Conservation (phyloP, 768 basidiomycete genomes). For the Boletales sp. region DNA sequence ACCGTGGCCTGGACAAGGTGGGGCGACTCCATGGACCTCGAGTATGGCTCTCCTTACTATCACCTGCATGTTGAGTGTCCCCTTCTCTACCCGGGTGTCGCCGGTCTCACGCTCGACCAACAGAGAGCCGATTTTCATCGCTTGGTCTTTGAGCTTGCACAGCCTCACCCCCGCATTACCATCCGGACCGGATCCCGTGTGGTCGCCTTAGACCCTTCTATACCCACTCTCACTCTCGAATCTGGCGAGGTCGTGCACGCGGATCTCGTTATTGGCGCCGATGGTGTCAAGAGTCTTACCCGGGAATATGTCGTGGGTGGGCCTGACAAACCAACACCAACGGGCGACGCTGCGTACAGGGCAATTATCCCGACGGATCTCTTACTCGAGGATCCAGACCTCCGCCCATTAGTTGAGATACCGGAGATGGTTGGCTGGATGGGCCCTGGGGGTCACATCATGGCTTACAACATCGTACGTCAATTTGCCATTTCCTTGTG, state of each 20-base stretch:
- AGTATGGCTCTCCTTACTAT: slow-evolving; percentile 33
- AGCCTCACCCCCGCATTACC: slow-evolving; percentile 31
- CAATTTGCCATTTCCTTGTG: no score
- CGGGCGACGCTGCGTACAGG: slow-evolving; percentile 64
- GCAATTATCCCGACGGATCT: slow-evolving; percentile 44
- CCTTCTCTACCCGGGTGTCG: neutral
- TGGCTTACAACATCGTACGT: slow-evolving; percentile 44
- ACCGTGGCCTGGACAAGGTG: slow-evolving; percentile 36
- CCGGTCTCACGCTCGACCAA: neutral
- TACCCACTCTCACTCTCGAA: slow-evolving; percentile 36
- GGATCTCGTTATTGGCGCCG: slow-evolving; percentile 48
- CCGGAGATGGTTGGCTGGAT: slow-evolving; percentile 59
- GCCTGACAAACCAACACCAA: slow-evolving; percentile 43
- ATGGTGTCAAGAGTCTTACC: slow-evolving; percentile 51
- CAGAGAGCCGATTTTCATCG: slow-evolving; percentile 47
- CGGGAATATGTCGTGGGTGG: slow-evolving; percentile 49
- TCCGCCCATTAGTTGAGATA: slow-evolving; percentile 46
- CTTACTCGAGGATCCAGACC: slow-evolving; percentile 49
- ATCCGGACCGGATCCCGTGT: slow-evolving; percentile 37
- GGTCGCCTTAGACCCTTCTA: slow-evolving; percentile 30
- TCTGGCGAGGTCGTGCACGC: slow-evolving; percentile 41
- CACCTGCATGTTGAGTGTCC: slow-evolving; percentile 31
- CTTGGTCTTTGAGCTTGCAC: slow-evolving; percentile 35
- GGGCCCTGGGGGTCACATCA: slow-evolving; percentile 46
- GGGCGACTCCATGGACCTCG: slow-evolving; percentile 30